Evolutionary conservation across 2,329 filamentous ascomycete species (phyloP).

Genomic region (Helotiales sp.): DNA sequence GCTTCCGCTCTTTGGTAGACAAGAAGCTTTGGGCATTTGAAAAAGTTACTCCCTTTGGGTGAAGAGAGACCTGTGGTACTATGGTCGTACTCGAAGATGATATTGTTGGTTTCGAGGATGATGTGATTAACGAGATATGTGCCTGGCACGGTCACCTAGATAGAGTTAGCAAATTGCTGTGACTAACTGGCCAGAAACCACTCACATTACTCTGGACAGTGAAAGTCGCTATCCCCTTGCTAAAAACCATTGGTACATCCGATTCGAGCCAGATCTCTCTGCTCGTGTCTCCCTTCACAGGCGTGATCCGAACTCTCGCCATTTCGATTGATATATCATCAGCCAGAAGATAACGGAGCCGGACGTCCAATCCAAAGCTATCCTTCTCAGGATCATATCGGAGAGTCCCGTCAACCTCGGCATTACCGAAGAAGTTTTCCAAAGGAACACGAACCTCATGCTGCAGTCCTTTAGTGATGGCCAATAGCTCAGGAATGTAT

Average conservation of each 20-base stretch:
- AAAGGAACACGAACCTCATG: constrained; percentile 72
- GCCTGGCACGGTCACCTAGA: constrained; percentile 69
- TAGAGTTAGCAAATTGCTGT: constrained; percentile 39
- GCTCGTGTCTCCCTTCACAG: constrained; percentile 56
- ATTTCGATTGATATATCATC: constrained; percentile 71
- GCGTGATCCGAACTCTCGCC: constrained; percentile 67
- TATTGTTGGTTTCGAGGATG: constrained; percentile 65
- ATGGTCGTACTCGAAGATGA: constrained; percentile 69
- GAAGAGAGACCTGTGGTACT: constrained; percentile 46
- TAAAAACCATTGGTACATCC: constrained; percentile 48
- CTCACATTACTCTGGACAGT: constrained; percentile 53
- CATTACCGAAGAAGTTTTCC: constrained; percentile 72
- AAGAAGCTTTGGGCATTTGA: constrained; percentile 66
- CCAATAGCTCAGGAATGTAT: constrained; percentile 42
- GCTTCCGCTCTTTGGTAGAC: constrained; percentile 74
- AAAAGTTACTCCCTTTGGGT: constrained; percentile 46
- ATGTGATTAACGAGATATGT: constrained; percentile 78
- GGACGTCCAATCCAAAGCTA: constrained; percentile 73
- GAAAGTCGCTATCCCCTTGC: constrained; percentile 52
- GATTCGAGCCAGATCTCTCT: constrained; percentile 71
- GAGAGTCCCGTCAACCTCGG: constrained; percentile 71
- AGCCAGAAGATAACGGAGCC: constrained; percentile 72
- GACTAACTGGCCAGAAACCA: constrained; percentile 4
- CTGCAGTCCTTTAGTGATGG: constrained; percentile 47
- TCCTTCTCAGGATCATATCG: constrained; percentile 74